Base-by-base conservation (phyloP, 345 rosid genomes). In the Euphorbia peplus region DNA sequence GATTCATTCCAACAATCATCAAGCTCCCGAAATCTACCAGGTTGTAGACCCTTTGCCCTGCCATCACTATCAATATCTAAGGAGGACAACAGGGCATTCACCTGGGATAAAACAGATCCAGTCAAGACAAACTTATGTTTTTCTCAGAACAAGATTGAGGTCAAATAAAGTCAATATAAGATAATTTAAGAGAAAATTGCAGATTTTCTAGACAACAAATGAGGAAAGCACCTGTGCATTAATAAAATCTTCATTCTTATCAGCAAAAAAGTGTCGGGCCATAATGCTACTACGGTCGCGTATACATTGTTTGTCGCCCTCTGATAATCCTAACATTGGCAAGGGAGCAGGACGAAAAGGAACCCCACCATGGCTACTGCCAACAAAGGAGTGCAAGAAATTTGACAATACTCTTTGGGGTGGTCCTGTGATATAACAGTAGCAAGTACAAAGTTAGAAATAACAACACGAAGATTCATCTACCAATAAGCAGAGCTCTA, bases 1-100 rank as follows among this genome's bases (percentile, higher is more conserved):
- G 98, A 95, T 84, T 95, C 99, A 74, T 92, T 92, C 99, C 99
- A 95, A 70, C 92, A 86, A 75, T 79, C 91, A 70, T 95, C 99
- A 78, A 95, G 76, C 82, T 95, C 99, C 54, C 71, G 83, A 64
- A 79, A 85, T 81, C 98, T 86, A 78, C 91, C 89, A 64, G 96
- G 90, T 24, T 83, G 30, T 77, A 87, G 88, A 68, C 93, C 90
- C 80, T 83, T 87, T 54, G 83, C 90, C 60, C 79, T 80, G 21
- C 75, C 83, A 74, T 87, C 90, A 72, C 77, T 72, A 52, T 95
- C 99, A 58, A 95, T 95, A 65, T 92, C 99, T 73, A 95, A 83
- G 29, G 99, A 90, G 57, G 92, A 91, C 78, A 95, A 54, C 44
- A 95, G 81, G 25, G 98, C 88, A 75, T 86, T 88, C 79, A 95